Evolutionary conservation across 1,284 basidiomycete genomes (phyloP).

Genomic region (Pisolithus thermaeus): DNA sequence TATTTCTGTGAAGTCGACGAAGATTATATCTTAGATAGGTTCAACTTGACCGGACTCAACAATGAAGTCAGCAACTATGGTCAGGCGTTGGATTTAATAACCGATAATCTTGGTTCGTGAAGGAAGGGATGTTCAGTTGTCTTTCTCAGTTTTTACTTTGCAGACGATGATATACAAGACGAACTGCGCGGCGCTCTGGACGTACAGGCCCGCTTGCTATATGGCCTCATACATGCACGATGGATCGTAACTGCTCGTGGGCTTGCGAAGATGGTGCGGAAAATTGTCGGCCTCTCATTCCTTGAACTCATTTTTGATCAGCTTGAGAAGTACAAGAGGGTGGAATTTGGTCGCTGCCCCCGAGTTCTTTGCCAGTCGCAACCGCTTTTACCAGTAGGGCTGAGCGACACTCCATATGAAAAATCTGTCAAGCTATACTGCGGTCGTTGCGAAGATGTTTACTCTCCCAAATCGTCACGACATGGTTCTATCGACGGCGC

Average conservation of each 20-base stretch:
- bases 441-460: conserved; percentile 93
- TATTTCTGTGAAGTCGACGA: conserved; percentile 99
- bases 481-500: conserved; percentile 96
- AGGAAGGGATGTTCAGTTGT: neutral
- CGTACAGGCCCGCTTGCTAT: conserved; percentile 84
- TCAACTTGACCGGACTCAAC: conserved; percentile 97
- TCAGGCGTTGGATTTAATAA: conserved; percentile 93
- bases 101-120: conserved; percentile 78
- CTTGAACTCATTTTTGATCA: conserved; percentile 28
- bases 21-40: conserved; percentile 97
- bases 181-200: conserved; percentile 80
- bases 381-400: conserved; percentile 90
- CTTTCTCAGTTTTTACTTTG: conserved; percentile 1
- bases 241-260: conserved; percentile 95
- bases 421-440: conserved; percentile 97
- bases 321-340: conserved; percentile 96
- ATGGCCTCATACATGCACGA: conserved; percentile 94
- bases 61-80: conserved; percentile 94
- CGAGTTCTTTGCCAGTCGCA: conserved; percentile 92
- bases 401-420: conserved; percentile 91
- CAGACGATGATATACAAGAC: conserved; percentile 77
- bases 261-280: conserved; percentile 86
- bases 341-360: conserved; percentile 94
- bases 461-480: conserved; percentile 90
- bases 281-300: neutral